Evolutionary conservation across 257 asterid genomes (phyloP).

Genomic region (Fraxinus anomala): DNA sequence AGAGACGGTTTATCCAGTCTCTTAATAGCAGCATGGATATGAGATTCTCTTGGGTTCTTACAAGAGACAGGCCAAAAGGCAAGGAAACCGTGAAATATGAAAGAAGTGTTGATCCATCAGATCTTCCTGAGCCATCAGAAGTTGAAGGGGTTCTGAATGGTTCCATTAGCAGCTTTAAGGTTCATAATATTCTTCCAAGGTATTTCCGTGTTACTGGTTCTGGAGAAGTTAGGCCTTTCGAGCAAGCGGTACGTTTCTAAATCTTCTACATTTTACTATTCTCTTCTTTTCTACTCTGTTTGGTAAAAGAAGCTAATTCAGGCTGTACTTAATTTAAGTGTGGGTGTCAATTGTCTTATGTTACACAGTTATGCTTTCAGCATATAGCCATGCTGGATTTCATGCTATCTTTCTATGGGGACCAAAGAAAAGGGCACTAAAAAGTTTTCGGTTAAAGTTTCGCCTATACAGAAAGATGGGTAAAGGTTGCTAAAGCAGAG

Average conservation of each 20-base stretch:
- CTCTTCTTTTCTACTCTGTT: neutral
- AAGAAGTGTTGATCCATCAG: slow-evolving; percentile 50
- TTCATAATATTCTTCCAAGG: slow-evolving; percentile 71
- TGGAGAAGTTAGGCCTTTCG: slow-evolving; percentile 87
- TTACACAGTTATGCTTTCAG: neutral
- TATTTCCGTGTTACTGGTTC: slow-evolving; percentile 94
- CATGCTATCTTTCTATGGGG: neutral
- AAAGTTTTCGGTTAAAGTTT: neutral
- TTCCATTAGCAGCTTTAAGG: slow-evolving; percentile 66
- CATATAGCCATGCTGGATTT: neutral
- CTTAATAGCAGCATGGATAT: slow-evolving; percentile 60
- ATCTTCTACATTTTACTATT: neutral
- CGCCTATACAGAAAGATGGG: neutral
- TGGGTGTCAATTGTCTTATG: neutral
- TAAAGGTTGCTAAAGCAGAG: neutral
- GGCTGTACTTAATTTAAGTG: neutral
- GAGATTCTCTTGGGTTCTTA: slow-evolving; percentile 83
- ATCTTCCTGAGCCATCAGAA: slow-evolving; percentile 71
- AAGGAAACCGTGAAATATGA: slow-evolving; percentile 92
- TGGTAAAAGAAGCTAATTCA: neutral
- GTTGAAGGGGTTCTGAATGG: slow-evolving; percentile 84
- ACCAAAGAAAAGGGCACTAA: neutral
- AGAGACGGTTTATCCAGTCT: slow-evolving; percentile 70
- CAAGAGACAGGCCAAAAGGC: slow-evolving; percentile 94
- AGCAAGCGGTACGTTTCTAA: slow-evolving; percentile 65